phyloP scores from a whole-genome alignment of 2,329 filamentous ascomycete species.

The Hymenoscyphus albidus region DNA sequence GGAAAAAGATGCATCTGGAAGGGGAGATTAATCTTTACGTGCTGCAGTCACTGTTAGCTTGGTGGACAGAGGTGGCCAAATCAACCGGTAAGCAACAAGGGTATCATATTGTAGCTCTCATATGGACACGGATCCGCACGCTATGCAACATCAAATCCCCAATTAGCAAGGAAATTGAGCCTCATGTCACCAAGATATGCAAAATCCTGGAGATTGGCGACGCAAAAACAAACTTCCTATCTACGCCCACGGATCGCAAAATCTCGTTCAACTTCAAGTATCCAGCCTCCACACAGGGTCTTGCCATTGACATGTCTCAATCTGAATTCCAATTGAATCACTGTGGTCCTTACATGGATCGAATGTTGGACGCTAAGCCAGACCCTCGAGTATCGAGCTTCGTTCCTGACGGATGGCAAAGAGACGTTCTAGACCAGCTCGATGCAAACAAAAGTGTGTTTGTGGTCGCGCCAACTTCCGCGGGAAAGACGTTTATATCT shows the following conservation, averaged over 20 bases:
- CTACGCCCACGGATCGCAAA: conserved; percentile 34
- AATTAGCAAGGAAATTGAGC: conserved; percentile 41
- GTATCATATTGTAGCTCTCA: conserved; percentile 43
- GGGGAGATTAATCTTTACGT: conserved; percentile 42
- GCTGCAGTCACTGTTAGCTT: conserved; percentile 44
- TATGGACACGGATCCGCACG: conserved; percentile 43
- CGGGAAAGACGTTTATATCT: conserved; percentile 79
- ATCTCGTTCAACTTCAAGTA: conserved; percentile 45
- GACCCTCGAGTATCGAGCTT: conserved; percentile 67
- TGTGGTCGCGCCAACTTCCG: conserved; percentile 72
- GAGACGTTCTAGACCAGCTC: conserved; percentile 67
- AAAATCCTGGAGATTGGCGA: conserved; percentile 36
- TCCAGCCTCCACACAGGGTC: conserved; percentile 29
- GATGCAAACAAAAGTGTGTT: conserved; percentile 68
- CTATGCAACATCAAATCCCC: conserved; percentile 38
- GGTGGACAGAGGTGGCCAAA: conserved; percentile 44
- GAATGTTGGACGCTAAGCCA: conserved; percentile 64
- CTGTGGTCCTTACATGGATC: conserved; percentile 70
- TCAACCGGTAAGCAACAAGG: conserved; percentile 33
- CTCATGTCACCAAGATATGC: conserved; percentile 34
- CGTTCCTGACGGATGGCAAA: conserved; percentile 72
- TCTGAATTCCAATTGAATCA: conserved; percentile 64
- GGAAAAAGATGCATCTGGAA: conserved; percentile 31
- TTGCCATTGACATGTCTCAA: conserved; percentile 39
- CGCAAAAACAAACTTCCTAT: conserved; percentile 25